phyloP scores from a whole-genome alignment of 371 early-diverging fungal species.

The Mucor plumbeus region DNA sequence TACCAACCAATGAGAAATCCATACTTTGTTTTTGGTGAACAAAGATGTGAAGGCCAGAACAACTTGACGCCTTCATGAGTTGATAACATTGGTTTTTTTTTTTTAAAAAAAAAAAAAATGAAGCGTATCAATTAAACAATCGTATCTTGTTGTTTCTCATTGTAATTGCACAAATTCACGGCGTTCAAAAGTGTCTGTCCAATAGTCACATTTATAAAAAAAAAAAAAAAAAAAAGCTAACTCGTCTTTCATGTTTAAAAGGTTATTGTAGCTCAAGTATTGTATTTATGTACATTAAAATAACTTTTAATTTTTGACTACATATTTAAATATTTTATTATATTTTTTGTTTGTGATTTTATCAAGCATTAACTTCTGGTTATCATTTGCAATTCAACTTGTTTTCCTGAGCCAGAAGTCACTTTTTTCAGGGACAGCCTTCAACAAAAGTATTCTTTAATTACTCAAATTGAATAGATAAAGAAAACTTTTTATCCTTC shows the following conservation, averaged over 20 bases:
- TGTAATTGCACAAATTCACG: background rate
- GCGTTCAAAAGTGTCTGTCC: background rate
- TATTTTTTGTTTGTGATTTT: too few relatives aligned
- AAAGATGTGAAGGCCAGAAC: conserved; percentile 57
- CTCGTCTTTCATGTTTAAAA: background rate
- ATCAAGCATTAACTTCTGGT: too few relatives aligned
- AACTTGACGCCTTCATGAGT: conserved; percentile 39
- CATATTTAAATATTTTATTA: background rate
- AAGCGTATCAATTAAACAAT: too few relatives aligned
- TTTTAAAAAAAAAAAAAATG: background rate
- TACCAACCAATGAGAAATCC: conserved; percentile 55
- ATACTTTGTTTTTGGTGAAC: conserved; percentile 30
- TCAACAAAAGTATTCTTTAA: background rate
- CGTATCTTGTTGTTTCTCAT: too few relatives aligned
- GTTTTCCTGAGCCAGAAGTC: background rate
- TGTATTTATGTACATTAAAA: background rate
- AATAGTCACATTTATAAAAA: background rate
- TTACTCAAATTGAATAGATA: background rate
- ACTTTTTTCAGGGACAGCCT: conserved; percentile 9
- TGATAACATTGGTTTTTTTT: conserved; percentile 9
- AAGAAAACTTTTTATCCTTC: background rate
- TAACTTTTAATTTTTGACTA: background rate
- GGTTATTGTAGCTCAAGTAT: background rate
- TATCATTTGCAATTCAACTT: background rate
- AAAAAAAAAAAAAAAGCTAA: background rate